phyloP scores from a whole-genome alignment of 805 yeast genomes.

The Kodamaea sagamina region DNA sequence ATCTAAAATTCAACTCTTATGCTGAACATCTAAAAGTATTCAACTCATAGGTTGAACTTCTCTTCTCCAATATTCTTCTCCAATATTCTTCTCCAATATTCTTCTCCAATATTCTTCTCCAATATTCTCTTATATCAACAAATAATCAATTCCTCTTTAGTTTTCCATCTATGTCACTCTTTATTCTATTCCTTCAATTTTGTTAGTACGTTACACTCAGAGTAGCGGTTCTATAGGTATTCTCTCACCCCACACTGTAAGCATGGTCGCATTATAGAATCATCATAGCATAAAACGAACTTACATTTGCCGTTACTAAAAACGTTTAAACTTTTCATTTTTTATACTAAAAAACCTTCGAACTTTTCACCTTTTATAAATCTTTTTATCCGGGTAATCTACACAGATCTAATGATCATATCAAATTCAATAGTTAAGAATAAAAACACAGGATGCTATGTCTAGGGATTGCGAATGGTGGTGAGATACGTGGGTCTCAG shows the following conservation, averaged over 20 bases:
- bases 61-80: too few relatives aligned
- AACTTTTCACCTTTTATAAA: too few relatives aligned
- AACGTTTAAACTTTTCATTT: too few relatives aligned
- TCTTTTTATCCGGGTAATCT: constrained; percentile 3
- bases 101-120: too few relatives aligned
- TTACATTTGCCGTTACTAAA: constrained; percentile 3
- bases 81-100: too few relatives aligned
- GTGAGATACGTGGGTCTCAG: too few relatives aligned
- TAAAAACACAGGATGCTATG: constrained; percentile 3
- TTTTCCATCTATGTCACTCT: not conserved
- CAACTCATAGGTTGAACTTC: too few relatives aligned
- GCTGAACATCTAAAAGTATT: too few relatives aligned
- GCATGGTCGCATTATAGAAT: constrained; percentile 17
- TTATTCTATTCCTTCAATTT: not conserved
- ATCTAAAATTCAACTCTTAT: too few relatives aligned
- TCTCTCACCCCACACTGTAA: constrained; percentile 13
- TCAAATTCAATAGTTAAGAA: constrained; percentile 4
- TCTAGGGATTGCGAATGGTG: not conserved
- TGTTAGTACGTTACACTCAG: constrained; percentile 15
- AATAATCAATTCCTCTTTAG: too few relatives aligned
- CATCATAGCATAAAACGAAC: constrained; percentile 14
- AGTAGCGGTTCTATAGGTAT: constrained; percentile 24
- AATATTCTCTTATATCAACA: too few relatives aligned
- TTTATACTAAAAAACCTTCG: not conserved
- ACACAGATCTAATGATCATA: constrained; percentile 2